These are phyloP conservation scores for Diaporthe sp. DNA, from an alignment of 2,329 filamentous ascomycete genomes.

Conservation along the genomic window DNA sequence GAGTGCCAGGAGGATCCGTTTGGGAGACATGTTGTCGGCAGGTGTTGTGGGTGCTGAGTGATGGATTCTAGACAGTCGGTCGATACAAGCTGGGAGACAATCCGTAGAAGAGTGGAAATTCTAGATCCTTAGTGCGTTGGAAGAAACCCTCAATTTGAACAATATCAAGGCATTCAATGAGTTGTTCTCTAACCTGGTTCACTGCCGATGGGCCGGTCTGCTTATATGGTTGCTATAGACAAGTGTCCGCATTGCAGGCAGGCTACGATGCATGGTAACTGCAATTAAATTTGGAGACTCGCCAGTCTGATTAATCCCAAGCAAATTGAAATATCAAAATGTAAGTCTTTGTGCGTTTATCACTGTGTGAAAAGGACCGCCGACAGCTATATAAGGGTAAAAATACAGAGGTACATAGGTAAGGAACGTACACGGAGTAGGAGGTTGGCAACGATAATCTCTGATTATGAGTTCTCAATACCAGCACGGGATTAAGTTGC, in stretches of 20 bases:
- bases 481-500: neutral
- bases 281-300: neutral
- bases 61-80: neutral
- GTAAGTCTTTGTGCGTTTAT: too few relatives aligned
- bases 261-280: neutral
- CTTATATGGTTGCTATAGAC: too few relatives aligned
- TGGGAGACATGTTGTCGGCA: neutral
- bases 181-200: neutral
- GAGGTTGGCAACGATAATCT: neutral
- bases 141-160: neutral
- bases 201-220: neutral
- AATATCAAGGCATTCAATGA: neutral
- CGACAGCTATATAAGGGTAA: too few relatives aligned
- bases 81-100: neutral
- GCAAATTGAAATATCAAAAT: too few relatives aligned
- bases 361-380: too few relatives aligned
- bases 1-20: neutral
- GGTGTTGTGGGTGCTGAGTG: neutral
- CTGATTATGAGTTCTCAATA: neutral
- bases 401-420: too few relatives aligned
- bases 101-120: neutral
- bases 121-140: too few relatives aligned
- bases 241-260: neutral
- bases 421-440: too few relatives aligned
- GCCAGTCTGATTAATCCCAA: neutral